Conservation (phyloP, 1,284 basidiomycete genomes). For the Acaromyces ingoldii region DNA sequence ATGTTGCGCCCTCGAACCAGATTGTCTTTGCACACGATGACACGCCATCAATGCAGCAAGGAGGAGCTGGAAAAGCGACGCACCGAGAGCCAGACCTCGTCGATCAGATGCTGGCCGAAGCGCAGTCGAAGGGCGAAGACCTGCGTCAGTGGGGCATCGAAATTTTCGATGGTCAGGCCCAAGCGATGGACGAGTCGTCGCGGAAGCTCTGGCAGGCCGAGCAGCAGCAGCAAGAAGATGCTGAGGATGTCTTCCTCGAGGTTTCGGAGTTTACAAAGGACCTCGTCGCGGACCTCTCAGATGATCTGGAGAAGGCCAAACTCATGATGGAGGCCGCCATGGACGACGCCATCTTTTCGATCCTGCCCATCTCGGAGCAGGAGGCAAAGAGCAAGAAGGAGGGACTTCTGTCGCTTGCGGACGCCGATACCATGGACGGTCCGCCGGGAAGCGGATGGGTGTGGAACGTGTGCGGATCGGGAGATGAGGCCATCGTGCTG, state of each 20-base stretch:
- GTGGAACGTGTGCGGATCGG: constrained; percentile 40
- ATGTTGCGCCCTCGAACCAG: constrained; percentile 1
- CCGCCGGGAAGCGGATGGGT: constrained; percentile 27
- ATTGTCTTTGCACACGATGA: neutral
- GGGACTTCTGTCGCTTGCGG: neutral
- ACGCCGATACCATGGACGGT: neutral
- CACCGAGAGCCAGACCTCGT: neutral
- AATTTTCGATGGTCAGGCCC: neutral
- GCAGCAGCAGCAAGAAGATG: neutral
- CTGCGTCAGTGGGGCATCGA: neutral
- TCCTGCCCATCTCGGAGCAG: neutral
- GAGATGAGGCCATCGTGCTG: constrained; percentile 28
- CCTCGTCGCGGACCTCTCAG: neutral
- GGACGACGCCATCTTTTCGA: neutral
- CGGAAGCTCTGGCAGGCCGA: too few species aligned
- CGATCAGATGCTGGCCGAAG: neutral
- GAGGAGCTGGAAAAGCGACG: too few species aligned
- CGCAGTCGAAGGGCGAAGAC: neutral
- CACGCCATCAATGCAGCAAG: too few species aligned
- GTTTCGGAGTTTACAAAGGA: neutral
- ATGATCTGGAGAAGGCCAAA: neutral
- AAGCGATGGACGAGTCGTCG: too few species aligned
- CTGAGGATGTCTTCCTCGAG: neutral
- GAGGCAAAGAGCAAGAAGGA: neutral
- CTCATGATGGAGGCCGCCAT: neutral